Base-by-base conservation (phyloP, 2,329 filamentous ascomycete species). In the Sporothrix protearum region DNA sequence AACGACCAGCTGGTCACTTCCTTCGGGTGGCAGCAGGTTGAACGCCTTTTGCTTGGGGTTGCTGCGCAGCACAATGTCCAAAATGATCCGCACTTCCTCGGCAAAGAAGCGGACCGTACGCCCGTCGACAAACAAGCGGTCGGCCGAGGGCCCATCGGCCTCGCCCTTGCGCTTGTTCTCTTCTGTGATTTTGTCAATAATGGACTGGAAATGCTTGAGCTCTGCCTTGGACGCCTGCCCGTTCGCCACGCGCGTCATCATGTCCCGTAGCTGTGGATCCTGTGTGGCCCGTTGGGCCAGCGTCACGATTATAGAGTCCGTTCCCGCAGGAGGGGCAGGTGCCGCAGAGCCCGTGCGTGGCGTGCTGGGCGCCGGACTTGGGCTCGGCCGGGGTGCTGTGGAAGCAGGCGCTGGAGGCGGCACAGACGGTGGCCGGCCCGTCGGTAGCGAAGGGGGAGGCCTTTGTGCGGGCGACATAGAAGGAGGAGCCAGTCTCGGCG, bases 241-340 rank as follows among this genome's bases (percentile, higher is more conserved):
- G 36, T 90, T 89, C 0, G 92, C 92, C 0, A 96, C 92, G 69
- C 92, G 88, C 78, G 93, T 93, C 92, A 96, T 96, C 0, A 96
- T 83, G 47, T 91, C 89, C 71, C 93, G 90, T 10, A 96, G 82
- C 71, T 91, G 85, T 0, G 89, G 86, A 77, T 96, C 91, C 33
- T 87, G 88, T 0, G 91, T 91, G 7, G 92, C 92, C 74, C 88
- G 88, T 76, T 92, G 90, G 0, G 92, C 92, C 33, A 96, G 82
- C 74, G 92, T 89, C 68, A 93, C 90, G 71, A 96, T 95, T 57
- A 96, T 93, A 0, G 92, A 92, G 77, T 95, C 92, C 30, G 83
- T 81, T n/a, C 79, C 76, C 6, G 77, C 74, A 4, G 76, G 75
- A 3, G 71, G 73, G 28, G 75, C 42, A 0, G 74, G 53, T 2